These are phyloP conservation scores for Croton laevigatus DNA, from an alignment of 441 rosid genomes.

Conservation along the genomic window DNA sequence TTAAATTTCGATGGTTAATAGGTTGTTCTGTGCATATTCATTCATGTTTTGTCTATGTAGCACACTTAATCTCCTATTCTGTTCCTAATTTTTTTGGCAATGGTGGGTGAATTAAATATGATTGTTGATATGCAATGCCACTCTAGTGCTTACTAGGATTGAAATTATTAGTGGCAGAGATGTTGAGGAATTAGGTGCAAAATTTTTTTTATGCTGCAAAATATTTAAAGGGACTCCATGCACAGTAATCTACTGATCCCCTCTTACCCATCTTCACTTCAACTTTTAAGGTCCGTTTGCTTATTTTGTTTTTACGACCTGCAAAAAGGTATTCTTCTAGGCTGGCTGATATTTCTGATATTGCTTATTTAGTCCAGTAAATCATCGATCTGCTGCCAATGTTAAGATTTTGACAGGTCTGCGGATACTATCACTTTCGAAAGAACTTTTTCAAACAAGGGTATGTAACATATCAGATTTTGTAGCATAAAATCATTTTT, in stretches of 20 bases:
- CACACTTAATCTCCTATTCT: neutral
- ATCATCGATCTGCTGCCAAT: neutral
- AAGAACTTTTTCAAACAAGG: slow-evolving; percentile 25
- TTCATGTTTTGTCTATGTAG: neutral
- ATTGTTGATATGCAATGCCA: neutral
- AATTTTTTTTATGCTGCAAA: neutral
- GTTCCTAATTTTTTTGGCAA: no score
- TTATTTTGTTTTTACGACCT: neutral
- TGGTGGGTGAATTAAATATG: no score
- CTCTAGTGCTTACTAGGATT: neutral
- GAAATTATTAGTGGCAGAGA: neutral
- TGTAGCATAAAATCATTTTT: neutral
- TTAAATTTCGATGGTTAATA: neutral
- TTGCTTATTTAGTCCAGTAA: neutral
- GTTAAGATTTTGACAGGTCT: slow-evolving; percentile 25
- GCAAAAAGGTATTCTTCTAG: neutral
- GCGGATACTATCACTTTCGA: slow-evolving; percentile 20
- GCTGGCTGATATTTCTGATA: neutral
- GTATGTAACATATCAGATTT: slow-evolving; percentile 27
- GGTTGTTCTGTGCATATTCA: neutral
- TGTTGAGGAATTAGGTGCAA: neutral
- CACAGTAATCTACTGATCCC: neutral
- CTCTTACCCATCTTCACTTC: neutral
- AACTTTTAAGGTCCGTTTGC: neutral
- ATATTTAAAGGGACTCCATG: neutral